Conservation (phyloP, 1,284 basidiomycete species). For the Cutaneotrichosporon cyanovorans region DNA sequence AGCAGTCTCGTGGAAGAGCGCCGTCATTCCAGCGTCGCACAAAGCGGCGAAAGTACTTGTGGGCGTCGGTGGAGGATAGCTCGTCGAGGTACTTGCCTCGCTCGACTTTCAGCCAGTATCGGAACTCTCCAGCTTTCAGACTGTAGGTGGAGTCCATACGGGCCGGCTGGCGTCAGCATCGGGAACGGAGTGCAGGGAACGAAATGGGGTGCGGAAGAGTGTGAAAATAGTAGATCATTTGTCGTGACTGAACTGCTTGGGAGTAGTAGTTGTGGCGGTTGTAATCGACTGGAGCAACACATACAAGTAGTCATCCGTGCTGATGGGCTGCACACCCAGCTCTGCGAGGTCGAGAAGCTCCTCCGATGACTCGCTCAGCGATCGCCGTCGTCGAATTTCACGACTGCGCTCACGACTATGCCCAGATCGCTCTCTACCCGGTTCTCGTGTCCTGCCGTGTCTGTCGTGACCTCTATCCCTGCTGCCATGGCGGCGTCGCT, state of each 20-base stretch:
- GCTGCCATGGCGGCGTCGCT: conserved; percentile 3
- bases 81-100: conserved; percentile 42
- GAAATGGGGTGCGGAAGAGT: background rate
- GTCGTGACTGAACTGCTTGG: too few species aligned
- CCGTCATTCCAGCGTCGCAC: conserved; percentile 45
- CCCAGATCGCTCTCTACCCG: background rate
- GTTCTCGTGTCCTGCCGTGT: too few species aligned
- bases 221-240: too few species aligned
- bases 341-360: conserved; percentile 30
- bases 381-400: conserved; percentile 4
- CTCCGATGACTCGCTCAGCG: conserved; percentile 20
- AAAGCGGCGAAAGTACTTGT: conserved; percentile 45
- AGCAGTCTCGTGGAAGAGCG: conserved; percentile 31
- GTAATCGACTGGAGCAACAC: conserved; percentile 10
- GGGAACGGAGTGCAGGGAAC: background rate
- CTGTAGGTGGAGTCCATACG: conserved; percentile 3
- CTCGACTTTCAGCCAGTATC: conserved; percentile 34
- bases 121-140: conserved; percentile 32
- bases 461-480: background rate
- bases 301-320: conserved; percentile 43
- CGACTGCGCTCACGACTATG: background rate
- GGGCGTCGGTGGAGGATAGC: conserved; percentile 32
- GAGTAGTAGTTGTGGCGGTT: too few species aligned
- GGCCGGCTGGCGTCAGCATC: conserved; percentile 7
- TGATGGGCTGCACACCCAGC: conserved; percentile 35